A percentile compares a stretch with the other conserved stretches of the same genome.
phyloP scores from a whole-genome alignment of 345 rosid genomes.

The Turnera subulata region DNA sequence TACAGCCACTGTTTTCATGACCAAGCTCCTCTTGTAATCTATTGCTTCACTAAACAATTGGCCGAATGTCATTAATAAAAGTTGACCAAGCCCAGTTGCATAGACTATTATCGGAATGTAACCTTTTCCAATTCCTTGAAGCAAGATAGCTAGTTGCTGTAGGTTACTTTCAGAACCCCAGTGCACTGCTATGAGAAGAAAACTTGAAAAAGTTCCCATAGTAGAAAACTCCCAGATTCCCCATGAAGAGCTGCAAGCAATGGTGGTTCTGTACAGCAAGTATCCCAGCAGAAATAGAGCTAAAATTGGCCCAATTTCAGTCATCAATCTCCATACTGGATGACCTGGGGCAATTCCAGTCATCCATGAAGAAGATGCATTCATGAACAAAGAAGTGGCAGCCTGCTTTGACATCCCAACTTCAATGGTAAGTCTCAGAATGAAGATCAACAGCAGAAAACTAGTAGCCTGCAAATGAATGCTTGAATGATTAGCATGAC shows the following conservation, averaged over 20 bases:
- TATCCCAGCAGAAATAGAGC: slow-evolving; percentile 42
- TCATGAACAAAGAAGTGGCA: slow-evolving; percentile 75
- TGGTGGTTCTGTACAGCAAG: slow-evolving; percentile 34
- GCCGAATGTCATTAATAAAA: slow-evolving; percentile 41
- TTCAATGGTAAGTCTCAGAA: slow-evolving; percentile 71
- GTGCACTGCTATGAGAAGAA: slow-evolving; percentile 62
- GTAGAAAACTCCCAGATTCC: slow-evolving; percentile 46
- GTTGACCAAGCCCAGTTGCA: slow-evolving; percentile 52
- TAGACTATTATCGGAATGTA: slow-evolving; percentile 55
- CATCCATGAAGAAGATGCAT: slow-evolving; percentile 67
- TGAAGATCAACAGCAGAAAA: slow-evolving; percentile 57
- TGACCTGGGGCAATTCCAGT: slow-evolving; percentile 50
- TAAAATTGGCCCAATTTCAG: slow-evolving; percentile 54
- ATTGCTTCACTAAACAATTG: slow-evolving; percentile 22
- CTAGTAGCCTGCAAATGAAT: slow-evolving; percentile 51
- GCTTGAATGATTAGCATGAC: slow-evolving; percentile 16
- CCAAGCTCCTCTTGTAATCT: slow-evolving; percentile 23
- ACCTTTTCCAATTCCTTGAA: slow-evolving; percentile 40
- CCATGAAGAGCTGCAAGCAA: slow-evolving; percentile 18
- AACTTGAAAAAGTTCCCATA: slow-evolving; percentile 49
- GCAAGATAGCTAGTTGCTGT: slow-evolving; percentile 29
- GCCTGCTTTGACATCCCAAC: slow-evolving; percentile 93
- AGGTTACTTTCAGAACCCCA: slow-evolving; percentile 64
- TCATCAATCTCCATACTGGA: slow-evolving; percentile 40
- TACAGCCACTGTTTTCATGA: slow-evolving; percentile 41